Evolutionary conservation across 2,329 filamentous ascomycete genomes (phyloP), one percentile per base, ranked within the genome.

Genomic region (Epichloe glyceriae): DNA sequence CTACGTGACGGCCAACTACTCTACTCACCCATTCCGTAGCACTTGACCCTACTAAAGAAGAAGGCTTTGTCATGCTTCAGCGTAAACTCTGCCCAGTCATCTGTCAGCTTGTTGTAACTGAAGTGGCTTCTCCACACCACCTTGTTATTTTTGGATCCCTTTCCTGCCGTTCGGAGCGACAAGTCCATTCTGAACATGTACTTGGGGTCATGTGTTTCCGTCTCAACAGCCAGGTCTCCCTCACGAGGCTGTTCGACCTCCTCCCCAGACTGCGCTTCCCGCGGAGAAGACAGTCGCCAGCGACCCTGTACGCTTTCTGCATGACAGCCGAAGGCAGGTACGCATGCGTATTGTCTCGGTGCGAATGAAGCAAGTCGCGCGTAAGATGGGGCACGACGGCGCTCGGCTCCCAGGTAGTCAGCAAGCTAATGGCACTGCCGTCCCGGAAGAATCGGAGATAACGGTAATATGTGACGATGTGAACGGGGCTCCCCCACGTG

Each of bases 401-500:
- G n/a, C 76, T 69, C 1, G 93, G 93, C 62, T 95, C 88, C 5
- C 78, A 70, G 0, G 87, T 94, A 0, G 86, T 88, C 37, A 94
- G 76, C 2, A 98, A 75, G 50, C 83, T 88, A 53, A 97, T 82
- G 56, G 78, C 81, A 1, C 85, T 85, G 30, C 93, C 93, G 65
- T 97, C 88, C 22, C 89, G 86, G 70, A 93, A 93, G 71, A 98
- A 93, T 49, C 93, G 86, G 3, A 98, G 78, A 68, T 97, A 98
- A 52, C 93, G 88, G 70, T 95, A 98, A 70, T 97, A 98, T 0
- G 93, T 98, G 46, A 98, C 89, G 52, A 97, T 94, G 64, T 95
- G 89, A 37, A 97, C 85, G 8, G 90, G 90, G 35, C 50, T 51
- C 60, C 73, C 72, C 88, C 90, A 95, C 1, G 86, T 84, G 17